Evolutionary conservation across 140 eudicot species (phyloP).

Genomic region (Erigeron philadelphicus): DNA sequence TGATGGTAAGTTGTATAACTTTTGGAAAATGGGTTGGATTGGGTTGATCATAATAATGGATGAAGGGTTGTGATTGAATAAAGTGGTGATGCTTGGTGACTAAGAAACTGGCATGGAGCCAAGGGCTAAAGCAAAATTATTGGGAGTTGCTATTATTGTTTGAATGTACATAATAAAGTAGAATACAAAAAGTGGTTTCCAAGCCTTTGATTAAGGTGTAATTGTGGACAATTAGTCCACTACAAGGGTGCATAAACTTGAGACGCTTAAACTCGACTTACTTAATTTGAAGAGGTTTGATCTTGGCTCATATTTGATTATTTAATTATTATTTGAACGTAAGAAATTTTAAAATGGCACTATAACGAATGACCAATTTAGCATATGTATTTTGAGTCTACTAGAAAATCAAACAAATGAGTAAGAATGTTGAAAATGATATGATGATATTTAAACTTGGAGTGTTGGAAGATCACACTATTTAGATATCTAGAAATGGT

Average conservation of each 20-base stretch:
- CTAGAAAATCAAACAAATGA: neutral
- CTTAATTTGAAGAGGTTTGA: too few species aligned
- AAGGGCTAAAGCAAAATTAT: constrained; percentile 30
- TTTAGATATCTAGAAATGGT: neutral
- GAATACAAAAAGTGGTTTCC: constrained; percentile 11
- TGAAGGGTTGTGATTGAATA: constrained; percentile 26
- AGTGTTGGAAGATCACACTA: neutral
- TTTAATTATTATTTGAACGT: too few species aligned
- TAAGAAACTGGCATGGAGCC: constrained; percentile 34
- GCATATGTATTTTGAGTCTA: neutral
- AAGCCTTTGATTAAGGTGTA: constrained; percentile 24
- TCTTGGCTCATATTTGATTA: too few species aligned
- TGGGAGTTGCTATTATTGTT: constrained; percentile 28
- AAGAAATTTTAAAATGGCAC: too few species aligned
- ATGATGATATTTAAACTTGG: neutral
- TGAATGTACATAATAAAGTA: constrained; percentile 23
- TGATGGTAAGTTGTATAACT: neutral
- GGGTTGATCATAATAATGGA: neutral
- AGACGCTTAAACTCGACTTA: too few species aligned
- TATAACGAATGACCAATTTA: neutral
- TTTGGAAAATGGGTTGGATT: constrained; percentile 15
- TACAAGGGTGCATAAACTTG: neutral
- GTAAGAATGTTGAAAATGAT: neutral
- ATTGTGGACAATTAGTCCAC: neutral
- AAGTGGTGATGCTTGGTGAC: constrained; percentile 30